Conservation (phyloP, 768 basidiomycete genomes). For the Inosperma sp. region DNA sequence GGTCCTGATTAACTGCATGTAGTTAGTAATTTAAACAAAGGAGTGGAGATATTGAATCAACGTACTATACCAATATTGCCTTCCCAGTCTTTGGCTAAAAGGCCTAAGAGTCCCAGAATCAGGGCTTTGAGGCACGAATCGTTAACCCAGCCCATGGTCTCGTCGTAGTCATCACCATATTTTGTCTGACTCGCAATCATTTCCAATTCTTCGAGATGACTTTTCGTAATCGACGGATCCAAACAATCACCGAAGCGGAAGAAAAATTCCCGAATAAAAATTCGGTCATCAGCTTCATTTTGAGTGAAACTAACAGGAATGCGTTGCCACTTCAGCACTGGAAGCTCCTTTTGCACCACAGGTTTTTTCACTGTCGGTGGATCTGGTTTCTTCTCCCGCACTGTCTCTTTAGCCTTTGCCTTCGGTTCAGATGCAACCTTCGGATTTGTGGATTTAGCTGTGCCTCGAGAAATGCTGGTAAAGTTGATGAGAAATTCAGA, state of each 20-base stretch:
- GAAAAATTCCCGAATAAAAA: conserved; percentile 71
- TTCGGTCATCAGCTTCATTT: conserved; percentile 52
- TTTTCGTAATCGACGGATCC: conserved; percentile 39
- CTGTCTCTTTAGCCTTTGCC: conserved; percentile 8
- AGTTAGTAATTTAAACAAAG: conserved; percentile 2
- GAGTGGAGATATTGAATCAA: conserved; percentile 1
- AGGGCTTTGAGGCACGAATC: conserved; percentile 62
- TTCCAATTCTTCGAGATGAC: conserved; percentile 61
- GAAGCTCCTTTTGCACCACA: conserved; percentile 22
- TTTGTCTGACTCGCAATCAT: conserved; percentile 39
- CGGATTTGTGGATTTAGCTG: conserved; percentile 12
- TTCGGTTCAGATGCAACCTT: conserved; percentile 9
- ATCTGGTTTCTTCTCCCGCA: conserved; percentile 14
- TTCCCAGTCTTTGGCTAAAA: conserved; percentile 45
- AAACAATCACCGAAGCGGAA: conserved; percentile 55
- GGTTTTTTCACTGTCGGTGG: background rate
- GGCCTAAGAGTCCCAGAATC: conserved; percentile 54
- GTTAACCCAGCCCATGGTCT: conserved; percentile 54
- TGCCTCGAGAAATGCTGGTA: background rate
- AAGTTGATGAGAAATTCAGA: conserved; percentile 3
- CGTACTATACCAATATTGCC: conserved; percentile 36
- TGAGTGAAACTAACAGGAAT: conserved; percentile 41
- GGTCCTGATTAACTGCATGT: conserved; percentile 36
- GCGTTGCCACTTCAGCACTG: conserved; percentile 50
- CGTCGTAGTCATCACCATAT: conserved; percentile 36